phyloP scores from a whole-genome alignment of 495 filamentous ascomycete species.

The Paragyromitra xinjiangensis region DNA sequence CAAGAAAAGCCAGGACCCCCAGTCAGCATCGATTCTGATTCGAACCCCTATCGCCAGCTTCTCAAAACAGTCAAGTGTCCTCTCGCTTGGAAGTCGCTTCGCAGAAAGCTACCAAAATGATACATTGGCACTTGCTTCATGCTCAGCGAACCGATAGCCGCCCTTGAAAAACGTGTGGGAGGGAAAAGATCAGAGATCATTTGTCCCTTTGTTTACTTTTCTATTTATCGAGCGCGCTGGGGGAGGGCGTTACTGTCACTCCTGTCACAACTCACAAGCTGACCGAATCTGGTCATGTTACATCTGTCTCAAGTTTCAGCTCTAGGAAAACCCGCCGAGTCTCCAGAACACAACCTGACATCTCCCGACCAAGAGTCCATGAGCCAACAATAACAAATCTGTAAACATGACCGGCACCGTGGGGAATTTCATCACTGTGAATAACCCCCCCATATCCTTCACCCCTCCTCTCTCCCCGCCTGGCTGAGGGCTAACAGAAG shows the following conservation, averaged over 20 bases:
- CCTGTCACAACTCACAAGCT: conserved; percentile 25
- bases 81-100: conserved; percentile 18
- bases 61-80: conserved; percentile 34
- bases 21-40: conserved; percentile 1
- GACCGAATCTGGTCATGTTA: conserved; percentile 14
- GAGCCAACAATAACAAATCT: not conserved
- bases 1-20: conserved; percentile 27
- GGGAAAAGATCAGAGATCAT: not conserved
- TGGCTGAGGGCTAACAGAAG: not conserved
- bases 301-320: conserved; percentile 46
- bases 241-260: too few relatives aligned
- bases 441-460: not conserved
- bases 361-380: conserved; percentile 4
- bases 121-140: not conserved
- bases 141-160: conserved; percentile 13
- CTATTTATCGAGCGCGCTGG: not conserved
- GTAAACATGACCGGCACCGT: conserved; percentile 51
- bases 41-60: conserved; percentile 39
- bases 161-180: conserved; percentile 6
- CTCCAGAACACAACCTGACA: not conserved
- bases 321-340: not conserved
- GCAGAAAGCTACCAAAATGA: conserved; percentile 1
- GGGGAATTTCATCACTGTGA: conserved; percentile 52
- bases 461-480: not conserved
- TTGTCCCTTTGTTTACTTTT: conserved; percentile 8